A percentile compares a stretch with the other conserved stretches of the same genome.
phyloP scores from a whole-genome alignment of 176 grass and related monocot genomes.

The Alloteropsis semialata region DNA sequence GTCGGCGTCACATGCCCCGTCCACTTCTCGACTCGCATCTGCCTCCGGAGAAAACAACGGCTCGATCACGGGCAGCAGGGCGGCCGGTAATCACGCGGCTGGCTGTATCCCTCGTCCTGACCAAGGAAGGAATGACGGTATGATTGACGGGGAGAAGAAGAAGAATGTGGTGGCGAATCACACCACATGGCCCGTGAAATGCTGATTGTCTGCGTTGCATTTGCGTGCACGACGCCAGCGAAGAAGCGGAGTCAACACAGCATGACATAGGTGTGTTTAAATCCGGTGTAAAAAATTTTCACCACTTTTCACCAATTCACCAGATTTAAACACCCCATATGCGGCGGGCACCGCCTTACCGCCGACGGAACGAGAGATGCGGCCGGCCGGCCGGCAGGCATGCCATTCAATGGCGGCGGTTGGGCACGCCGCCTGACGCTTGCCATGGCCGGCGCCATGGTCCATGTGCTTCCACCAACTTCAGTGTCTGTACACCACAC shows the following conservation, averaged over 20 bases:
- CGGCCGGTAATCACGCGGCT: neutral
- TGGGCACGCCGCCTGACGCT: no score
- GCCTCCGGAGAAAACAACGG: neutral
- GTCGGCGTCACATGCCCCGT: neutral
- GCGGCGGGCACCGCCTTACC: no score
- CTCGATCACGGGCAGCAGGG: neutral
- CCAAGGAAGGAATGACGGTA: neutral
- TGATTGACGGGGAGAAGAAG: neutral
- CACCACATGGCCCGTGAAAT: neutral
- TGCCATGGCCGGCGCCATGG: no score
- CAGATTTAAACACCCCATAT: no score
- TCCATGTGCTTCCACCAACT: no score
- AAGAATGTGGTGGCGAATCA: neutral
- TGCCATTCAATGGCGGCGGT: no score
- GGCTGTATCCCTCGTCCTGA: neutral
- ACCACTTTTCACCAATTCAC: no score
- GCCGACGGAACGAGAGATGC: no score
- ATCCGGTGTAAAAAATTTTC: no score
- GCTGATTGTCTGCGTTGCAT: neutral
- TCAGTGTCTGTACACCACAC: no score
- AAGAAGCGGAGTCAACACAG: neutral
- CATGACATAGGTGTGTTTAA: no score
- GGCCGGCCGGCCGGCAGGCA: no score
- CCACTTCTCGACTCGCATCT: neutral
- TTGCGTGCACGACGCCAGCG: neutral